A percentile compares a stretch with the other conserved stretches of the same genome.
phyloP scores from a whole-genome alignment of 75 land plant species.

The Cunninghamia lanceolata region DNA sequence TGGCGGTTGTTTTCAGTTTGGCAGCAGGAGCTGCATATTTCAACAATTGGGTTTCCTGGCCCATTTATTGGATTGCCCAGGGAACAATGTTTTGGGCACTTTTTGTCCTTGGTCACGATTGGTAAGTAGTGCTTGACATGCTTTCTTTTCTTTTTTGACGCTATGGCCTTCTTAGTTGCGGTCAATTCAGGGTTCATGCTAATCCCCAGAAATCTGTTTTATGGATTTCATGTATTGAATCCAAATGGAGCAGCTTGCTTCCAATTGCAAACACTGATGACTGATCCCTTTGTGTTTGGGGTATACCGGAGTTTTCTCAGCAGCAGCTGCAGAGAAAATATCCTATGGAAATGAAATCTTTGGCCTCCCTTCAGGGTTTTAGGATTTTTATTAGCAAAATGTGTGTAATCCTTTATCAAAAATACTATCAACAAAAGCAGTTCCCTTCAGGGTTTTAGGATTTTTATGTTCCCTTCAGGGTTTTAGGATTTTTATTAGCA shows the following conservation, averaged over 20 bases:
- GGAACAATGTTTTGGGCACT: slow-evolving; percentile 99
- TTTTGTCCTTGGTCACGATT: slow-evolving; percentile 95
- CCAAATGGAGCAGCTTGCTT: background rate
- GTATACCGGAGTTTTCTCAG: background rate
- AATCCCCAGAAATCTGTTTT: background rate
- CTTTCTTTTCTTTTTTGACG: background rate
- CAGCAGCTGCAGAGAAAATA: background rate
- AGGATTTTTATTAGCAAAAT: too few relatives aligned
- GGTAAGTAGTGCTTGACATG: slow-evolving; percentile 34
- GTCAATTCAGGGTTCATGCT: background rate
- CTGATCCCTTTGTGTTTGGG: background rate
- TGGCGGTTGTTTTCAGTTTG: slow-evolving; percentile 60
- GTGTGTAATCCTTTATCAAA: too few relatives aligned
- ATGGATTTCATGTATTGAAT: background rate
- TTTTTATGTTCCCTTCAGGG: too few relatives aligned
- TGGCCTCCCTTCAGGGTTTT: background rate
- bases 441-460: background rate
- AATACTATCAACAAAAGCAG: too few relatives aligned
- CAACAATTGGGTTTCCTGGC: slow-evolving; percentile 82
- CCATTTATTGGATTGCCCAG: slow-evolving; percentile 87
- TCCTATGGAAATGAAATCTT: background rate
- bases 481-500: too few relatives aligned
- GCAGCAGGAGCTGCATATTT: slow-evolving; percentile 70
- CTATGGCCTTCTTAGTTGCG: background rate
- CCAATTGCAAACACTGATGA: background rate